These are phyloP conservation scores for Fraxinus sp. DNA, from an alignment of 305 asterid genomes.

Conservation along the genomic window DNA sequence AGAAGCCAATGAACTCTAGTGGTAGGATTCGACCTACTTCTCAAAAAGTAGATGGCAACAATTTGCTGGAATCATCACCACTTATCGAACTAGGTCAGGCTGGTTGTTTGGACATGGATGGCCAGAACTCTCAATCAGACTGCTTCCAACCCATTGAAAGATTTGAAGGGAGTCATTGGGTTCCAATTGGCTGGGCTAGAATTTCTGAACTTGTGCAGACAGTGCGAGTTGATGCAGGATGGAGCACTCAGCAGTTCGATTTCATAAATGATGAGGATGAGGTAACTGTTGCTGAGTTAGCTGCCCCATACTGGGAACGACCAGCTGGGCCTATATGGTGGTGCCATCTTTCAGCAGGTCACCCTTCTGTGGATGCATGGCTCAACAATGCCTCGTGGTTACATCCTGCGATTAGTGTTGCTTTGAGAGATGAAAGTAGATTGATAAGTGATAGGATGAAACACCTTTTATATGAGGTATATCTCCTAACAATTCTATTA, in stretches of 20 bases:
- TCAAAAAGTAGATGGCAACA: slow-evolving; percentile 26
- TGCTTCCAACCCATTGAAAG: slow-evolving; percentile 29
- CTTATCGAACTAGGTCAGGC: slow-evolving; percentile 38
- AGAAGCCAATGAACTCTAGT: slow-evolving; percentile 26
- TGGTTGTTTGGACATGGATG: slow-evolving; percentile 34
- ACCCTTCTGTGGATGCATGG: slow-evolving; percentile 79
- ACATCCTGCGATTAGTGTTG: slow-evolving; percentile 86
- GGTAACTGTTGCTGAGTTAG: slow-evolving; percentile 82
- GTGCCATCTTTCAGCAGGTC: slow-evolving; percentile 89
- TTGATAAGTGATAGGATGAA: slow-evolving; percentile 87
- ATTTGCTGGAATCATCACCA: slow-evolving; percentile 42
- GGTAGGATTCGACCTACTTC: slow-evolving; percentile 32
- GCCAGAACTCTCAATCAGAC: slow-evolving; percentile 29
- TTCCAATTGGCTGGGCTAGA: slow-evolving; percentile 87
- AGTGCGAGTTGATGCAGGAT: slow-evolving; percentile 63
- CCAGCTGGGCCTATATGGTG: slow-evolving; percentile 93
- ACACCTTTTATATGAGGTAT: slow-evolving; percentile 84
- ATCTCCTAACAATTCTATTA: slow-evolving; percentile 11
- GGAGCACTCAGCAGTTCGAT: slow-evolving; percentile 55
- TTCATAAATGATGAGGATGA: slow-evolving; percentile 64
- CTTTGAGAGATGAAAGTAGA: slow-evolving; percentile 81
- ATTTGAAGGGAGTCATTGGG: slow-evolving; percentile 63
- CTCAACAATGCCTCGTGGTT: slow-evolving; percentile 68
- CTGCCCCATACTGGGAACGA: slow-evolving; percentile 86
- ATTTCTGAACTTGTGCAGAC: slow-evolving; percentile 65